Percentiles rank a stretch among this genome's conserved stretches.
These are phyloP conservation scores for Phlyctochytrium bullatum DNA, from an alignment of 192 early-diverging fungal species.

Conservation along the genomic window DNA sequence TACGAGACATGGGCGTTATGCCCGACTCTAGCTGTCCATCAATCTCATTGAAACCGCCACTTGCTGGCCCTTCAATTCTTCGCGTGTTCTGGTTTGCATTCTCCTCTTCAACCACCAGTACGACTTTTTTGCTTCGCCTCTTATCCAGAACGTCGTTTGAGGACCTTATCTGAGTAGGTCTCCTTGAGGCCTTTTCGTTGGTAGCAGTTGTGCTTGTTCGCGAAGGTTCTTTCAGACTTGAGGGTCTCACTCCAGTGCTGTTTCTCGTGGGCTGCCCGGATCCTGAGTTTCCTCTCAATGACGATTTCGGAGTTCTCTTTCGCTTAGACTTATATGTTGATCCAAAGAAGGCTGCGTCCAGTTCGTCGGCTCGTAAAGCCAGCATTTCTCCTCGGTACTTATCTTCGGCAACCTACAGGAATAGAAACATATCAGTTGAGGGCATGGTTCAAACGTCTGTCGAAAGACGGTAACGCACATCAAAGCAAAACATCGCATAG, in stretches of 20 bases:
- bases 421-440: neutral
- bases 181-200: neutral
- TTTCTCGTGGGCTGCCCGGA: neutral
- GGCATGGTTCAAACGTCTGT: neutral
- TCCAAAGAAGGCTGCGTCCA: no score
- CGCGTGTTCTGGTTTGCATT: no score
- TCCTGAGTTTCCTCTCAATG: neutral
- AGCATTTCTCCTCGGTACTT: neutral
- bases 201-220: neutral
- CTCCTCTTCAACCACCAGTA: neutral
- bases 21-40: no score
- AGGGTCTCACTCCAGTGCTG: neutral
- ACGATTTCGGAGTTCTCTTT: neutral
- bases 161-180: no score
- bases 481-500: neutral
- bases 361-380: neutral
- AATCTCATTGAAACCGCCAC: no score
- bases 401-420: neutral
- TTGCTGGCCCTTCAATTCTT: no score
- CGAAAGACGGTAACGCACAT: neutral
- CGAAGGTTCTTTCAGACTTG: neutral
- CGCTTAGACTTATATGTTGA: neutral
- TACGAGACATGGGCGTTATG: no score
- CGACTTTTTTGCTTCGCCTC: slow-evolving; percentile 1
- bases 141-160: no score